A percentile compares a stretch with the other conserved stretches of the same genome.
phyloP scores from a whole-genome alignment of 768 basidiomycete genomes.

The Hygrophorus russula region DNA sequence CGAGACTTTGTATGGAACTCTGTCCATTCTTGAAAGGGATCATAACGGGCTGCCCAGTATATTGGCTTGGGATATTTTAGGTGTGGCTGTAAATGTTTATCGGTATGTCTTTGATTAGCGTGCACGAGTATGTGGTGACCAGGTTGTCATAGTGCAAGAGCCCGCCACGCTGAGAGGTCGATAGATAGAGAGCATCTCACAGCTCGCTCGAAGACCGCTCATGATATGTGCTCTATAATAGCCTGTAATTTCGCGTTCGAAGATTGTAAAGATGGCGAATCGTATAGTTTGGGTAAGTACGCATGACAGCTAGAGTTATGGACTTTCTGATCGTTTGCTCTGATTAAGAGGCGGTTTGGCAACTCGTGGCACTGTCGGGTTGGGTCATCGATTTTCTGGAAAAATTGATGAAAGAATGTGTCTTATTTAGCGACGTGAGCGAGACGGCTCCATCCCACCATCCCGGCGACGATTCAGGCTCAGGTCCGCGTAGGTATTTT shows the following conservation, averaged over 20 bases:
- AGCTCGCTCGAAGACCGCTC: constrained; percentile 47
- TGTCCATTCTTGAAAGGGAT: constrained; percentile 33
- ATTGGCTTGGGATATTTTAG: constrained; percentile 32
- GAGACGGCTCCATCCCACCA: constrained; percentile 4
- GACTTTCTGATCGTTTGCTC: neutral
- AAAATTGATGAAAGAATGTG: constrained; percentile 44
- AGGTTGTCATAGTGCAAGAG: constrained; percentile 7
- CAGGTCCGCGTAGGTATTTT: constrained; percentile 13
- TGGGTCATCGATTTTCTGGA: constrained; percentile 59
- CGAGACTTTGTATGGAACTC: constrained; percentile 34
- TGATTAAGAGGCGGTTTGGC: constrained; percentile 57
- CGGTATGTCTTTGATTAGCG: constrained; percentile 29
- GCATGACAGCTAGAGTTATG: neutral
- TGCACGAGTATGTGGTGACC: neutral
- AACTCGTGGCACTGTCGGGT: constrained; percentile 46
- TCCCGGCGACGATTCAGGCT: constrained; percentile 11
- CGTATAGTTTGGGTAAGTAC: constrained; percentile 50
- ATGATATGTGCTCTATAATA: constrained; percentile 53
- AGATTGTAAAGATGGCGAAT: constrained; percentile 48
- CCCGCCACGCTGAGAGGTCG: constrained; percentile 11
- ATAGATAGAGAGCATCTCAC: constrained; percentile 29
- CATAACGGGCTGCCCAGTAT: constrained; percentile 26
- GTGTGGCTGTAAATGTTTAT: constrained; percentile 38
- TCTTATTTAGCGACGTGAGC: constrained; percentile 22
- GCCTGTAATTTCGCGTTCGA: constrained; percentile 57